A percentile compares a stretch with the other conserved stretches of the same genome.
These are phyloP conservation scores for Saccharomycopsis sp. DNA, from an alignment of 805 yeast genomes.

Conservation along the genomic window DNA sequence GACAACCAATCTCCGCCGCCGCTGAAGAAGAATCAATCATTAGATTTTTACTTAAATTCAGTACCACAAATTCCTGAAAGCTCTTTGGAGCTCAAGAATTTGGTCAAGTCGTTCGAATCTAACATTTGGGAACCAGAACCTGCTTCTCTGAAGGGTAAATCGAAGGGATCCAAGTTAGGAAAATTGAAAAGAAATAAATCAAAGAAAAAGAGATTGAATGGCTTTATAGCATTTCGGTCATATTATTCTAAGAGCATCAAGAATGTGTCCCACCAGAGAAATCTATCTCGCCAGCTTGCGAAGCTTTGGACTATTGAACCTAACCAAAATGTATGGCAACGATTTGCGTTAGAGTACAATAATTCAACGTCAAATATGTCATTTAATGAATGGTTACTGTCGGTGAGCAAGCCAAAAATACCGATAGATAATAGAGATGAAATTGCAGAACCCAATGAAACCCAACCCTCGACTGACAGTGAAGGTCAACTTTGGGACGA, in stretches of 20 bases:
- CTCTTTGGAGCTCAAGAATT: slow-evolving; percentile 1
- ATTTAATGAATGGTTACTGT: slow-evolving; percentile 25
- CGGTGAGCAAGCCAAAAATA: neutral
- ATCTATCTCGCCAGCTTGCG: slow-evolving; percentile 26
- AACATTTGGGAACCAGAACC: no score
- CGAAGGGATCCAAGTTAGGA: neutral
- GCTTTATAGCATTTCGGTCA: slow-evolving; percentile 30
- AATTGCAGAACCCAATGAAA: neutral
- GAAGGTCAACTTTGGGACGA: no score
- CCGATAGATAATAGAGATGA: neutral
- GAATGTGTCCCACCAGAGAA: slow-evolving; percentile 24
- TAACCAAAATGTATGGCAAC: slow-evolving; percentile 26
- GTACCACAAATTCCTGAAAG: slow-evolving; percentile 5
- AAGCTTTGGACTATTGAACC: slow-evolving; percentile 27
- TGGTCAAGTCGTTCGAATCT: neutral
- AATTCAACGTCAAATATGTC: slow-evolving; percentile 5
- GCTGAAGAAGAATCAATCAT: no score
- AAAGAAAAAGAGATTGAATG: slow-evolving; percentile 25
- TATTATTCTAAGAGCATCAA: slow-evolving; percentile 27
- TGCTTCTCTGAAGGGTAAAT: no score
- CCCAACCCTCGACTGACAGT: no score
- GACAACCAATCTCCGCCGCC: no score
- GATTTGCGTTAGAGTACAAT: slow-evolving; percentile 28
- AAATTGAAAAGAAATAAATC: neutral
- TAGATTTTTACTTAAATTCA: neutral